Conservation (phyloP, 2,329 filamentous ascomycete species). For the Chaetomiaceae sp. region DNA sequence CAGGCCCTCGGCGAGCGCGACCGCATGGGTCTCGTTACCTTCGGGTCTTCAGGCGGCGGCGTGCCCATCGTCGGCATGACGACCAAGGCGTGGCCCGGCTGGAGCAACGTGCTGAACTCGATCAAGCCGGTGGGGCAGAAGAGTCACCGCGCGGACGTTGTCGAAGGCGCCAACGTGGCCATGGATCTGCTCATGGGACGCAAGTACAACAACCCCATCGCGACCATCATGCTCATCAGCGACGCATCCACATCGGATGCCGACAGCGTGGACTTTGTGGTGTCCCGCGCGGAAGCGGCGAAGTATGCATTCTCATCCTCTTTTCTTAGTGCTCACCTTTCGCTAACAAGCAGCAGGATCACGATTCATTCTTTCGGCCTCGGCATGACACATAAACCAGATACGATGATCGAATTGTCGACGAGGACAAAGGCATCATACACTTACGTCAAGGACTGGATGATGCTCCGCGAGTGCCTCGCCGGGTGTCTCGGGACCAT, state of each 20-base stretch:
- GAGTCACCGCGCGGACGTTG: conserved; percentile 90
- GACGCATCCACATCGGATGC: conserved; percentile 91
- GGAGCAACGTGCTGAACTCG: conserved; percentile 76
- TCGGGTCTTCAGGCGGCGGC: conserved; percentile 87
- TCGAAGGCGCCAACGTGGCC: conserved; percentile 94
- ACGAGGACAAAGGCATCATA: conserved; percentile 94
- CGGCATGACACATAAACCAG: conserved; percentile 94
- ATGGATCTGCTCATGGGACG: conserved; percentile 99
- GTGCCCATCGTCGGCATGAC: conserved; percentile 98
- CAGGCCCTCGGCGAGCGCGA: conserved; percentile 84
- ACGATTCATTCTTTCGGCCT: conserved; percentile 95
- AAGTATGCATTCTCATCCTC: conserved; percentile 54
- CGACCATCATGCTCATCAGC: conserved; percentile 93
- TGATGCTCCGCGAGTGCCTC: conserved; percentile 97
- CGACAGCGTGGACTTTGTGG: conserved; percentile 95
- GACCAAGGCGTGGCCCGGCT: conserved; percentile 87
- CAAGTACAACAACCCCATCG: conserved; percentile 90
- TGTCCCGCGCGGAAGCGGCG: conserved; percentile 90
- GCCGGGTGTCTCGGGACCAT: conserved; percentile 87
- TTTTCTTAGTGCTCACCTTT: neutral
- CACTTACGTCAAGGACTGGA: conserved; percentile 99
- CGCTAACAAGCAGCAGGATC: conserved; percentile 52
- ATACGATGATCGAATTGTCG: conserved; percentile 97
- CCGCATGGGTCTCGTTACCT: conserved; percentile 94
- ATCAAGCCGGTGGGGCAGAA: conserved; percentile 95